Base-by-base conservation (phyloP, 345 rosid species). In the Boechera divaricarpa region DNA sequence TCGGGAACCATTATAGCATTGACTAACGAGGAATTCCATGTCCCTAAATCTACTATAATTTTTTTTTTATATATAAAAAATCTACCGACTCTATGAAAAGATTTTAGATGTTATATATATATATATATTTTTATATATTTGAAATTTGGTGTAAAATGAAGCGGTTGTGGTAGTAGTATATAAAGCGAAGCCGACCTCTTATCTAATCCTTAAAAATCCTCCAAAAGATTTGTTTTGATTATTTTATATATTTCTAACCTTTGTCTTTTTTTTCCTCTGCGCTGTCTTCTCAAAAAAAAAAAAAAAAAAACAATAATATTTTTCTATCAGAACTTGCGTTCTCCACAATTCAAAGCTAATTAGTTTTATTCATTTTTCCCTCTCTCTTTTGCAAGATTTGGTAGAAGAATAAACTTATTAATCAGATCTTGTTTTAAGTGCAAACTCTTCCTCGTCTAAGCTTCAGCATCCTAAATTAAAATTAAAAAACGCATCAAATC, bases 401-500 rank as follows among this genome's bases (percentile, higher is more conserved):
- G 81, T 73, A 77, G 38, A 21, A 62, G 42, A 28, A 5, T 28
- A 52, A 4, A 24, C 29, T 9, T 62, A 16, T 80, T 44, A 79
- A 70, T 80, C 82, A 83, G 87, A 82, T 86, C 85, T 82, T 83
- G 85, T 86, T 85, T 82, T 84, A 51, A 77, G 81, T 44, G 21
- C 53, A 55, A 28, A 18, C 16, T 63, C 29, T 72, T 31, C 56
- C 21, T 54, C 39, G 16, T 33, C 18, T 39, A 11, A 62, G 67
- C 51, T 62, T 62, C 67, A 41, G 6, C 60, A 60, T 41, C 24
- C 31, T 63, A 56, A 32, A 11, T 5, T 39, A 29, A 36, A 55
- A 44, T 5, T 10, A 18, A 63, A 18, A 63, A 67, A 57, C 32
- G 51, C 60, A 51, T 28, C 39, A 60, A 55, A 54, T 42, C 36